Percentiles rank a stretch among this genome's conserved stretches.
These are phyloP conservation scores for Protoeuglena noctilucae DNA, from an alignment of 139 green algal genomes.

Conservation along the genomic window DNA sequence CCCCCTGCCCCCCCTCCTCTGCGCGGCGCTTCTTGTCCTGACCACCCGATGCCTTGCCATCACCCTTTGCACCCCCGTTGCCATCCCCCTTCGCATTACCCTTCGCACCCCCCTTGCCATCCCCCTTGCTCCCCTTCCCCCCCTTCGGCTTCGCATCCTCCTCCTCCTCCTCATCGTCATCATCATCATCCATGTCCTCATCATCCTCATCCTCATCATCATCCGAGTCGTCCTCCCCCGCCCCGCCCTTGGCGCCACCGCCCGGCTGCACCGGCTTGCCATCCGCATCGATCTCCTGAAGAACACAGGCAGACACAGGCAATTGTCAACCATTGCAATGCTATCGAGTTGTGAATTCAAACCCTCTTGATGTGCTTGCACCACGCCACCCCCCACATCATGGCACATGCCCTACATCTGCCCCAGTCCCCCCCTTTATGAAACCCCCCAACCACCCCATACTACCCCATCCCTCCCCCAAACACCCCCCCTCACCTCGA, in stretches of 20 bases:
- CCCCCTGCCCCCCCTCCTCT: too few species aligned
- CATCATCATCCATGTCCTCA: constrained; percentile 11
- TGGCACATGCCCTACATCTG: too few species aligned
- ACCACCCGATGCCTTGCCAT: not conserved
- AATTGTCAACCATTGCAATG: too few species aligned
- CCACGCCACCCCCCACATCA: too few species aligned
- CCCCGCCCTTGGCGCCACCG: constrained; percentile 15
- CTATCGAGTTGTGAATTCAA: too few species aligned
- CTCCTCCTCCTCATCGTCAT: not conserved
- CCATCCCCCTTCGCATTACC: not conserved
- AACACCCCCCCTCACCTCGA: too few species aligned
- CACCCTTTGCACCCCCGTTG: not conserved
- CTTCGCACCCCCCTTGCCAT: not conserved
- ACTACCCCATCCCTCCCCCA: too few species aligned
- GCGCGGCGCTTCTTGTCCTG: too few species aligned
- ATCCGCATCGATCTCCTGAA: constrained; percentile 28
- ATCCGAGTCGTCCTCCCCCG: constrained; percentile 10
- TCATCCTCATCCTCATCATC: constrained; percentile 6
- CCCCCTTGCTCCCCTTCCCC: not conserved
- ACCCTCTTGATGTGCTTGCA: too few species aligned
- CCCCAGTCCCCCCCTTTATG: too few species aligned
- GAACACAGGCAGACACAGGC: constrained; percentile 23
- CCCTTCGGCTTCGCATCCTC: not conserved
- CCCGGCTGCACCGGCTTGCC: not conserved
- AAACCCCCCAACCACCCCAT: too few species aligned